Conservation (phyloP, 331 rosid genomes). For the Malus hybrid region DNA sequence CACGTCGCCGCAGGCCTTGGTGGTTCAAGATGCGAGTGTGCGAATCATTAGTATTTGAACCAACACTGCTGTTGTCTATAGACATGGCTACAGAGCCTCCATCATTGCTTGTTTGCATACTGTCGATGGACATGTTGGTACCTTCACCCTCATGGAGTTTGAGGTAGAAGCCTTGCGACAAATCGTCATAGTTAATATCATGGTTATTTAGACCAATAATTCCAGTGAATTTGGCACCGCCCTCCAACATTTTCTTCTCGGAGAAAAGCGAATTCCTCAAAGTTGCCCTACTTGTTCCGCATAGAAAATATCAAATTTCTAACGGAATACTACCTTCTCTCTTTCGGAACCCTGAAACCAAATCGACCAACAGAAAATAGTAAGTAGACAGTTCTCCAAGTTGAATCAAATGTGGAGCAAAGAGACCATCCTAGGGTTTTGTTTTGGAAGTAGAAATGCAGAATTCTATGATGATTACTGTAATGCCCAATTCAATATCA, state of each 20-base stretch:
- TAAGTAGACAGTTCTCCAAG: not conserved
- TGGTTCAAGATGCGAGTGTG: conserved; percentile 80
- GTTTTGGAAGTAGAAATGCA: not conserved
- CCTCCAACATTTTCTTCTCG: conserved; percentile 62
- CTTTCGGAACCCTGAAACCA: conserved; percentile 24
- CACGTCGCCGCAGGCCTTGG: conserved; percentile 58
- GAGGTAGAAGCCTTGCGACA: conserved; percentile 74
- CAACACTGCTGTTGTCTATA: conserved; percentile 77
- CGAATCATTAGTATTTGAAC: conserved; percentile 84
- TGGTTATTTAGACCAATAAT: conserved; percentile 58
- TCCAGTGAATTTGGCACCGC: conserved; percentile 61
- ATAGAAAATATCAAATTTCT: conserved; percentile 28
- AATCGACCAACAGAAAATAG: not conserved
- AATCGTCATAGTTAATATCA: conserved; percentile 47
- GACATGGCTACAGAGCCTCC: conserved; percentile 96
- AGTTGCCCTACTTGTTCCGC: conserved; percentile 41
- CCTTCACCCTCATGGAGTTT: conserved; percentile 59
- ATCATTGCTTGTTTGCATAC: conserved; percentile 70
- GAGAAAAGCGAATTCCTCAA: conserved; percentile 29
- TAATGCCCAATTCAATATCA: not conserved
- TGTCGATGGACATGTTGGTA: conserved; percentile 84
- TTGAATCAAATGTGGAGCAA: not conserved
- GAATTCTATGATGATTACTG: not conserved
- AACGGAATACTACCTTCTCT: conserved; percentile 18
- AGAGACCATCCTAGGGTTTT: not conserved